Percentiles rank a stretch among this genome's conserved stretches.
Evolutionary conservation across 768 basidiomycete species (phyloP).

Genomic region (Clitopilus hobsonii): DNA sequence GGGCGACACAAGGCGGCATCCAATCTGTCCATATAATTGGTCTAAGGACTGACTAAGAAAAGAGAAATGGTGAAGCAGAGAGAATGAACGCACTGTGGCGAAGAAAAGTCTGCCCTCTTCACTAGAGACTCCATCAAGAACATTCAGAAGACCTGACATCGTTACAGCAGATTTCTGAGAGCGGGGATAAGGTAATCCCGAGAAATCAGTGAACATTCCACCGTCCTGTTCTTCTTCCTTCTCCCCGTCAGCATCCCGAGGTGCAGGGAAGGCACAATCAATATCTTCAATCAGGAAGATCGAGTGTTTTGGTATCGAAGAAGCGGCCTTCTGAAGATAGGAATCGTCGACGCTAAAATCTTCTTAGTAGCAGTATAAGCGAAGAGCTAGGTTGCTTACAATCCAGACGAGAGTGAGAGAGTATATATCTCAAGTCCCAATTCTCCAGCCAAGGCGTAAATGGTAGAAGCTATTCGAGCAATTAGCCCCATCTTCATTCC

Average conservation of each 20-base stretch:
- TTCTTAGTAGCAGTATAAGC: neutral
- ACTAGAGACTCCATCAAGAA: conserved; percentile 55
- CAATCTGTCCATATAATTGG: conserved; percentile 53
- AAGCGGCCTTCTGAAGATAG: conserved; percentile 39
- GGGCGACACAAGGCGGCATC: conserved; percentile 56
- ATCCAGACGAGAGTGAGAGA: conserved; percentile 44
- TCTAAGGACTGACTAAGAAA: conserved; percentile 22
- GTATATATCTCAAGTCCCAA: conserved; percentile 82
- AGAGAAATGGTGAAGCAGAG: neutral
- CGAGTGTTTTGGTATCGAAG: conserved; percentile 43
- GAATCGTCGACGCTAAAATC: conserved; percentile 43
- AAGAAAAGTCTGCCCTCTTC: conserved; percentile 62
- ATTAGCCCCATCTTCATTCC: too few species aligned
- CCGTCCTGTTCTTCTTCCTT: neutral
- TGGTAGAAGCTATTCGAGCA: conserved; percentile 45
- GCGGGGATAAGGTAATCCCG: too few species aligned
- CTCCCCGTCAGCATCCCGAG: conserved; percentile 33
- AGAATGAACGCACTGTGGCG: conserved; percentile 40
- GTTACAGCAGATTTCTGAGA: conserved; percentile 33
- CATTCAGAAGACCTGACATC: conserved; percentile 52
- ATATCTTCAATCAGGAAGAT: conserved; percentile 60
- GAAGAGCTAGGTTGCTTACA: conserved; percentile 25
- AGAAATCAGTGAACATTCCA: too few species aligned
- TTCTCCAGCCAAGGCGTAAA: conserved; percentile 56
- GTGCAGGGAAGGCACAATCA: conserved; percentile 52